These are phyloP conservation scores for Durio zibethinus DNA, from an alignment of 345 rosid species.

Conservation along the genomic window DNA sequence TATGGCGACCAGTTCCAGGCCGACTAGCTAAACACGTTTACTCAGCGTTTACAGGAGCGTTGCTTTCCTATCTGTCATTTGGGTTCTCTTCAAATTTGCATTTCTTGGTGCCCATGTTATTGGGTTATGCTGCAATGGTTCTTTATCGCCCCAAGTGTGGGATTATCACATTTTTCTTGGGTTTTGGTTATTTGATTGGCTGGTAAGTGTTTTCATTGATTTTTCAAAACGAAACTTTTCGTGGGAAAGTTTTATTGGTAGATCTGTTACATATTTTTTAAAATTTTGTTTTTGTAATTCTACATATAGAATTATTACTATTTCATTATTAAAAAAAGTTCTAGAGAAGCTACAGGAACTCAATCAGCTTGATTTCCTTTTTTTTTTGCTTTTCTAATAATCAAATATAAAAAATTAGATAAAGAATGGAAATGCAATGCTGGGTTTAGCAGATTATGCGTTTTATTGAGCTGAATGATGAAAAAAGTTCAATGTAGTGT, in stretches of 20 bases:
- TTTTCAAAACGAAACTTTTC: neutral
- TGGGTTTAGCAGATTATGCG: neutral
- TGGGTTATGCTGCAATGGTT: slow-evolving; percentile 78
- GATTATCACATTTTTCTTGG: slow-evolving; percentile 62
- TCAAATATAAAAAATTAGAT: neutral
- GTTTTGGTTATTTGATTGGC: slow-evolving; percentile 86
- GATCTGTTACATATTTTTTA: neutral
- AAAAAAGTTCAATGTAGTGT: neutral
- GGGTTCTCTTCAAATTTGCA: slow-evolving; percentile 88
- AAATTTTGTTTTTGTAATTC: neutral
- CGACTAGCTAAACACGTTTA: slow-evolving; percentile 56
- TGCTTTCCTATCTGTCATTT: slow-evolving; percentile 74
- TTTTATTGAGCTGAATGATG: neutral
- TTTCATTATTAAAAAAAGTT: neutral
- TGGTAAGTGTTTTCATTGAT: slow-evolving; percentile 39
- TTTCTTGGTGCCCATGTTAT: slow-evolving; percentile 73
- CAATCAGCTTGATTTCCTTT: neutral
- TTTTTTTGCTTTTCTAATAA: neutral
- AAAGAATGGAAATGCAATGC: neutral
- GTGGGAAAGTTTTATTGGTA: neutral
- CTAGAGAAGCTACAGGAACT: neutral
- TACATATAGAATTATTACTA: neutral
- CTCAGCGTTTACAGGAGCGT: slow-evolving; percentile 57
- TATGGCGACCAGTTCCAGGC: slow-evolving; percentile 64
- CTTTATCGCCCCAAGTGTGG: slow-evolving; percentile 66